Base-by-base conservation (phyloP, 2,329 filamentous ascomycete species). In the Calonectria hongkongensis region DNA sequence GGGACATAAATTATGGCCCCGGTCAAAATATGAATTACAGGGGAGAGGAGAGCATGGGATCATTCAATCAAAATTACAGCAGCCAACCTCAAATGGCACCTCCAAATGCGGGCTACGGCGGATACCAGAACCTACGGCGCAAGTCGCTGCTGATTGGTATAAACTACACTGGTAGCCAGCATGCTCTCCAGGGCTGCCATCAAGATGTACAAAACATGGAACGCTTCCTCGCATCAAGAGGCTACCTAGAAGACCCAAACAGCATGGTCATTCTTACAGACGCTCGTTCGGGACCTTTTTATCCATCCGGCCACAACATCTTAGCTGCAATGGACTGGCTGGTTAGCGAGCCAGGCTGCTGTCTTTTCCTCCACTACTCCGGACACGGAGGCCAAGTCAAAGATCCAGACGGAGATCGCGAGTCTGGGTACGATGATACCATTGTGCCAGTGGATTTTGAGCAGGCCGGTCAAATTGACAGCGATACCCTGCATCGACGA, bases 241-340 rank as follows among this genome's bases (percentile, higher is more conserved):
- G 51, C 18, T 56, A 56, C 51, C 51, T 28, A 36, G 28, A 56
- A 36, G 51, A 56, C 30, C 51, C 28, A 36, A 36, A 28, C 28
- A 56, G 30, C 51, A 56, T 56, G 51, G 51, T 56, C 18, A 36
- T 56, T 21, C 51, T 56, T 28, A 56, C 51, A n/a, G 51, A 56
- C 18, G 51, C 51, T 56, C 51, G 51, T 15, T 36, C 28, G 4
- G 51, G 51, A 15, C 51, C 51, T 6, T 56, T 36, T 56, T 56
- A 56, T 36, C 51, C 51, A 13, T 56, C 51, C 4, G 51, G 51
- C 3, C 51, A 56, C 30, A 56, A 56, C 18, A 56, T 56, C 28
- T 9, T 56, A 15, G 51, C 51, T 10, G 51, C 51, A 33, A 56
- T 56, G 51, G 51, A 56, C 28, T 56, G 51, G 51, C 18, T 56